These are phyloP conservation scores for Zygosaccharomyces sapae DNA, from an alignment of 1,139 yeast genomes.

Conservation along the genomic window DNA sequence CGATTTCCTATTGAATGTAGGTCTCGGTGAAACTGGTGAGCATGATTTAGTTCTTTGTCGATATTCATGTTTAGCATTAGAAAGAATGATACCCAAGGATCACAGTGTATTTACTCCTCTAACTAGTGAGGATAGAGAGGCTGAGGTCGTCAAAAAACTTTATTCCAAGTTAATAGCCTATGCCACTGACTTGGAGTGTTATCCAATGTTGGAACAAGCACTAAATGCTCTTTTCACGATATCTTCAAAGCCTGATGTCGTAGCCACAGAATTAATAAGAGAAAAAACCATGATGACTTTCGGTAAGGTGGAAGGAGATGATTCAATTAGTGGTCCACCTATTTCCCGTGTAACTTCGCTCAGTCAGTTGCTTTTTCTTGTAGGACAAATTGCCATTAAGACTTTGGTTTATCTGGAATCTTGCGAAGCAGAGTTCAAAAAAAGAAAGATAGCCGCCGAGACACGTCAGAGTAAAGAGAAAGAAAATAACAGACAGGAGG, in stretches of 20 bases:
- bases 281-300: constrained; percentile 53
- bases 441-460: constrained; percentile 69
- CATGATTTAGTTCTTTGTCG: constrained; percentile 66
- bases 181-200: constrained; percentile 72
- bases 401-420: constrained; percentile 79
- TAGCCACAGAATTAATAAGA: constrained; percentile 60
- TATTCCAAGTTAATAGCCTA: constrained; percentile 43
- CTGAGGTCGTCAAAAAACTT: constrained; percentile 57
- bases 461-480: constrained; percentile 40
- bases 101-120: constrained; percentile 33
- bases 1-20: constrained; percentile 62
- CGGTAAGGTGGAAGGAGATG: constrained; percentile 32
- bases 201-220: constrained; percentile 90
- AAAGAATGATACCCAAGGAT: constrained; percentile 56
- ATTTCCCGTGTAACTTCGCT: constrained; percentile 48
- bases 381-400: constrained; percentile 86
- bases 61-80: constrained; percentile 79
- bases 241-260: constrained; percentile 50
- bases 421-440: constrained; percentile 80
- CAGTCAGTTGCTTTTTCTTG: constrained; percentile 77
- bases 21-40: constrained; percentile 60
- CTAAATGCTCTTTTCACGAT: constrained; percentile 72
- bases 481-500: constrained; percentile 33
- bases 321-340: constrained; percentile 15
- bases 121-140: constrained; percentile 50